Conservation (phyloP, 768 basidiomycete genomes). For the Boletus tomentosulus region DNA sequence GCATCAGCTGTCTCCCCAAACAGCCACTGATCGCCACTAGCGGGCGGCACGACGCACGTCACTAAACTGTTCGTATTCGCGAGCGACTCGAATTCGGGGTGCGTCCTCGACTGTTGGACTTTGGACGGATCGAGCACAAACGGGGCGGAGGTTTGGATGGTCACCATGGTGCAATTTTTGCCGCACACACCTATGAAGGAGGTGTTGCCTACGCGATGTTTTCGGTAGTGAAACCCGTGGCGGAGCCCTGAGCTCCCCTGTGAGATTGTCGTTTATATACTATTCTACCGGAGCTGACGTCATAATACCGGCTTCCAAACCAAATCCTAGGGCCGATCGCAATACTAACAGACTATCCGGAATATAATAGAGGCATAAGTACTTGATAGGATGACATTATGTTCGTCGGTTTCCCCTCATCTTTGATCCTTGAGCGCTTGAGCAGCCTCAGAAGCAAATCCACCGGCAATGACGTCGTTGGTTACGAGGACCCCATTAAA, state of each 20-base stretch:
- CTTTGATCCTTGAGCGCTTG: conserved; percentile 35
- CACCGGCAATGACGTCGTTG: conserved; percentile 66
- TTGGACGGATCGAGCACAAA: conserved; percentile 54
- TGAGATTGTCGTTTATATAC: too few species aligned
- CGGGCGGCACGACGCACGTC: conserved; percentile 65
- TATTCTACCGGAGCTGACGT: conserved; percentile 39
- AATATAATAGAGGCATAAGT: conserved; percentile 18
- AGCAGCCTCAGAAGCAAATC: conserved; percentile 51
- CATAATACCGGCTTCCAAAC: conserved; percentile 58
- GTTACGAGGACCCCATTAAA: conserved; percentile 61
- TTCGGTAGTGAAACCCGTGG: conserved; percentile 60
- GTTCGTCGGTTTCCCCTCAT: conserved; percentile 48
- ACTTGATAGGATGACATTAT: conserved; percentile 68
- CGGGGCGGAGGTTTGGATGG: conserved; percentile 52
- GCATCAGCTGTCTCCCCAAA: conserved; percentile 40
- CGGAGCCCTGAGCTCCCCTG: conserved; percentile 11
- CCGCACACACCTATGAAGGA: conserved; percentile 70
- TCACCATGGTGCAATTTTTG: conserved; percentile 55
- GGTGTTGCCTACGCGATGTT: conserved; percentile 62
- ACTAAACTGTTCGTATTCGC: conserved; percentile 48
- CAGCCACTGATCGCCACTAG: conserved; percentile 70
- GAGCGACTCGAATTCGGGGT: conserved; percentile 49
- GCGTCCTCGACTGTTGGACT: conserved; percentile 40
- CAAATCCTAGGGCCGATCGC: conserved; percentile 77
- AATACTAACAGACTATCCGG: conserved; percentile 48